Percentiles rank a stretch among this genome's conserved stretches.
phyloP scores from a whole-genome alignment of 108 stramenopile genomes.

The Cylindrotheca fusiformis region DNA sequence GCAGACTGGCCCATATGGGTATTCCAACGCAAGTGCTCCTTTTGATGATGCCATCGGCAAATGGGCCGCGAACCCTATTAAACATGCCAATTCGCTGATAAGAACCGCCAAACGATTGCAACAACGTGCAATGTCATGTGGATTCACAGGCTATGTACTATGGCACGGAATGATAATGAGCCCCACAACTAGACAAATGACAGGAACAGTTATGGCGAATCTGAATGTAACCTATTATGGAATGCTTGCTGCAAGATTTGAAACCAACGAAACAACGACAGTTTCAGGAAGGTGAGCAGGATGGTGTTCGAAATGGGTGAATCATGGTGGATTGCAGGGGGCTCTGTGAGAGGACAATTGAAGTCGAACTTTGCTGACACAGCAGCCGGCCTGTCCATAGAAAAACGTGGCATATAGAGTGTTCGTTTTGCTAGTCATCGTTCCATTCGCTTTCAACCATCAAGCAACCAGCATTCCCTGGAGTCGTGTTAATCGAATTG shows the following conservation, averaged over 20 bases:
- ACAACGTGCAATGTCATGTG: conserved; percentile 35
- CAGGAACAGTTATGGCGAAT: conserved; percentile 20
- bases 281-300: too few species aligned
- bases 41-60: conserved; percentile 32
- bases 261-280: too few species aligned
- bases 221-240: conserved; percentile 49
- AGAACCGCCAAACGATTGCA: conserved; percentile 22
- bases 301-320: too few species aligned
- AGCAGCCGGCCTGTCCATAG: too few species aligned
- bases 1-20: conserved; percentile 42
- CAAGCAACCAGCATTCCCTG: too few species aligned
- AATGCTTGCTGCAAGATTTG: conserved; percentile 37
- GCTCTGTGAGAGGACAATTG: too few species aligned
- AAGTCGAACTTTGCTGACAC: too few species aligned
- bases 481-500: too few species aligned
- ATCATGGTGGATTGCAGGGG: too few species aligned
- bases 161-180: conserved; percentile 34
- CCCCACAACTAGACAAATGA: not conserved
- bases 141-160: conserved; percentile 37
- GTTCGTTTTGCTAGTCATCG: too few species aligned
- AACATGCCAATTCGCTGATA: conserved; percentile 8
- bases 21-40: conserved; percentile 22
- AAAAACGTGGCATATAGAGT: too few species aligned
- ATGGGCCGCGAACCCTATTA: conserved; percentile 29
- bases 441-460: too few species aligned